phyloP scores from a whole-genome alignment of 2,329 filamentous ascomycete species.

The Elsinoe australis region DNA sequence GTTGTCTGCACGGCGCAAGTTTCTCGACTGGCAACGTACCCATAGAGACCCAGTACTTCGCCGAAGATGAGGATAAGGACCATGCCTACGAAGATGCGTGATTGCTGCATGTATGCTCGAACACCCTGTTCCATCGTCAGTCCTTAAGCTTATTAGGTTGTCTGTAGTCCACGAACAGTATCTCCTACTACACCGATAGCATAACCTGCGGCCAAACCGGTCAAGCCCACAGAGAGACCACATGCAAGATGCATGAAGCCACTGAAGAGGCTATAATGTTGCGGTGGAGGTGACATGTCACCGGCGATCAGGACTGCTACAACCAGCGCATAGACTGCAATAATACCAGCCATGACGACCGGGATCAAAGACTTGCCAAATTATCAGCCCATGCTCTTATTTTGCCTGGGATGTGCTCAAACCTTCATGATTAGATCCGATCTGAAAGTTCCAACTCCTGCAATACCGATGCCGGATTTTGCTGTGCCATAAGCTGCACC shows the following conservation, averaged over 20 bases:
- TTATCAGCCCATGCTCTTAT: conserved; percentile 20
- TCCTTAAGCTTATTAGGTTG: neutral
- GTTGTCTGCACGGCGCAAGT: too few species aligned
- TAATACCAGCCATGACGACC: conserved; percentile 98
- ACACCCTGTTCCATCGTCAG: conserved; percentile 51
- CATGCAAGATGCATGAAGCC: conserved; percentile 92
- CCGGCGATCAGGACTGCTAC: conserved; percentile 92
- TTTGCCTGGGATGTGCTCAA: conserved; percentile 23
- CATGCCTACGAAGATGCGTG: conserved; percentile 95
- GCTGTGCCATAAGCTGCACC: conserved; percentile 83
- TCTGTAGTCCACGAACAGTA: conserved; percentile 48
- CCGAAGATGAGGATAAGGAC: conserved; percentile 97
- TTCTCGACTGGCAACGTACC: conserved; percentile 49
- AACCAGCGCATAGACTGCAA: conserved; percentile 95
- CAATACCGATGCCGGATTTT: conserved; percentile 81
- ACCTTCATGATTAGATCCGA: conserved; percentile 91
- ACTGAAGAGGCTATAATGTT: conserved; percentile 76
- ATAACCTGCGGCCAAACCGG: conserved; percentile 89
- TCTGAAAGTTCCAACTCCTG: conserved; percentile 75
- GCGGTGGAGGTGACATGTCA: conserved; percentile 66
- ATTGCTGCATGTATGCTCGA: conserved; percentile 92
- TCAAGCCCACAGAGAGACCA: conserved; percentile 83
- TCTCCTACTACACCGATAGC: conserved; percentile 95
- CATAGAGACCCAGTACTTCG: conserved; percentile 93
- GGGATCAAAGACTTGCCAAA: conserved; percentile 64